Conservation (phyloP, 1,284 basidiomycete genomes). For the Ganoderma lingzhi region DNA sequence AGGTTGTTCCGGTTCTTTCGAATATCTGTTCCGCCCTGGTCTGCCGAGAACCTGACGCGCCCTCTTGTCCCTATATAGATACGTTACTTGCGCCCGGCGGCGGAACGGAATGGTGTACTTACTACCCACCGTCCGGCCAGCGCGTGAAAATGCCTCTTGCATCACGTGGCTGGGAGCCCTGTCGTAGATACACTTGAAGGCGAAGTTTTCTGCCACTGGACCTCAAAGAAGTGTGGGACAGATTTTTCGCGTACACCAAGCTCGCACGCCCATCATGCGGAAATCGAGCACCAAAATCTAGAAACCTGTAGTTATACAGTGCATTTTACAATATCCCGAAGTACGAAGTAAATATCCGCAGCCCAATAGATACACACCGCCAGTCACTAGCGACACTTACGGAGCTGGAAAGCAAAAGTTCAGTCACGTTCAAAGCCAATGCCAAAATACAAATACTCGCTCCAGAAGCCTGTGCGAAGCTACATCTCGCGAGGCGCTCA, state of each 20-base stretch:
- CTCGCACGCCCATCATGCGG: no score
- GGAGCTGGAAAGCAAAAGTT: neutral
- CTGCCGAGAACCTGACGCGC: neutral
- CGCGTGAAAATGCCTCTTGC: neutral
- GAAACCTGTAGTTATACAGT: neutral
- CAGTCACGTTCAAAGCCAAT: neutral
- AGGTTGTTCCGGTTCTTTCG: neutral
- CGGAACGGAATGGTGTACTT: neutral
- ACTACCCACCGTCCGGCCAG: neutral
- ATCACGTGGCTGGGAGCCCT: neutral
- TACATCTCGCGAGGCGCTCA: conserved; percentile 6
- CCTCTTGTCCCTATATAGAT: neutral
- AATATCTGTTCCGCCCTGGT: neutral
- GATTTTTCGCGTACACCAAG: neutral
- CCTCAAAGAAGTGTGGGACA: no score
- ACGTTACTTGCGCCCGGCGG: neutral
- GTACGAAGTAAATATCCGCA: neutral
- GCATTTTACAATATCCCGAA: neutral
- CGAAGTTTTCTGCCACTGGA: neutral
- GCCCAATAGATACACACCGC: neutral
- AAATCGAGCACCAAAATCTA: neutral
- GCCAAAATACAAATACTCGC: neutral
- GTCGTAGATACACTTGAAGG: neutral
- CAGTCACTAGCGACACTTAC: neutral
- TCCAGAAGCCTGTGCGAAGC: neutral